Percentiles rank a stretch among this genome's conserved stretches.
phyloP scores from a whole-genome alignment of 106 monocot species.

The Narthecium ossifragum region DNA sequence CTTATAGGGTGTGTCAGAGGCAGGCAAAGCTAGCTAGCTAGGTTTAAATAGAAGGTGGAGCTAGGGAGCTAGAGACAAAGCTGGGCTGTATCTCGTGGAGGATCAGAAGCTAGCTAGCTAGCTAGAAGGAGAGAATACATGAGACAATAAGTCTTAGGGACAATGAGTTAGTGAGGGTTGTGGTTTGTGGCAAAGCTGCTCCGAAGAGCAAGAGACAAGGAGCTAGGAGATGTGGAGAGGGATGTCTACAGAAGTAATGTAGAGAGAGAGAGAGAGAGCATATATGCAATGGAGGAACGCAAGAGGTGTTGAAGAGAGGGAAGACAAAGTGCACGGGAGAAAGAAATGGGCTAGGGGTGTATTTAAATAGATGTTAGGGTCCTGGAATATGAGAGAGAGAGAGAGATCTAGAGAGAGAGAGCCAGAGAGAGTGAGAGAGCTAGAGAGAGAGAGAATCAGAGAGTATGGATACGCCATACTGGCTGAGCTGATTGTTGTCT shows the following conservation, averaged over 20 bases:
- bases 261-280: neutral
- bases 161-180: constrained; percentile 1
- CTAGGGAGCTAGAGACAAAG: neutral
- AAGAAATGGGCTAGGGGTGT: constrained; percentile 14
- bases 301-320: neutral
- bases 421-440: neutral
- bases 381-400: neutral
- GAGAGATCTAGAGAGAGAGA: neutral
- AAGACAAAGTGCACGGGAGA: constrained; percentile 11
- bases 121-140: neutral
- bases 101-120: neutral
- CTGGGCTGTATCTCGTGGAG: neutral
- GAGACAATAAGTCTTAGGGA: neutral
- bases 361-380: constrained; percentile 7
- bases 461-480: neutral
- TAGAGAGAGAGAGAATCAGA: neutral
- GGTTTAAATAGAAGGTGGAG: neutral
- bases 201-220: neutral
- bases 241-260: neutral
- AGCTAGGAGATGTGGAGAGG: neutral
- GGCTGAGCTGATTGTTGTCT: too few species aligned
- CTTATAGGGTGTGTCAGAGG: neutral
- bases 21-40: neutral
- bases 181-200: too few species aligned
- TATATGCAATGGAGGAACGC: neutral